phyloP scores from a whole-genome alignment of 2,329 filamentous ascomycete species.

The Lithohypha guttulata region DNA sequence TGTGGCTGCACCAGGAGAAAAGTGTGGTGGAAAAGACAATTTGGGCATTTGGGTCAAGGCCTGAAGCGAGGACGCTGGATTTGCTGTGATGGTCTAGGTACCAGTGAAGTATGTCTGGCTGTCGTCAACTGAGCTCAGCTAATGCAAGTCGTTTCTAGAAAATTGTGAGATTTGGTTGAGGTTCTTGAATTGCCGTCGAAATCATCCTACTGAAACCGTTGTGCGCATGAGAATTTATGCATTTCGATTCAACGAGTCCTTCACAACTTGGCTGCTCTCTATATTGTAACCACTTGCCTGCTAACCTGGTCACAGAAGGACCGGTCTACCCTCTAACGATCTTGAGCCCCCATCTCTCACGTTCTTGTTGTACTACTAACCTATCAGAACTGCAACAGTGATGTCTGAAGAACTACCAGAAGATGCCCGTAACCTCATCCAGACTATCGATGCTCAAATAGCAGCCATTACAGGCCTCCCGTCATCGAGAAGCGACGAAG shows the following conservation, averaged over 20 bases:
- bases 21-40: conserved; percentile 5
- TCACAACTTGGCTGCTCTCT: too few species aligned
- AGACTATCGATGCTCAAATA: conserved; percentile 1
- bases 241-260: too few species aligned
- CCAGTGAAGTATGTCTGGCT: too few species aligned
- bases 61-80: background rate
- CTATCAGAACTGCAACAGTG: background rate
- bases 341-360: background rate
- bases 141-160: too few species aligned
- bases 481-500: background rate
- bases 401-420: background rate
- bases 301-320: too few species aligned
- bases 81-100: too few species aligned
- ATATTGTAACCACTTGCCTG: too few species aligned
- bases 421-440: background rate
- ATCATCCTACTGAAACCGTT: too few species aligned
- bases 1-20: background rate
- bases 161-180: background rate
- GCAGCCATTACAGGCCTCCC: background rate
- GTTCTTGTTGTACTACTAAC: background rate
- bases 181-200: too few species aligned
- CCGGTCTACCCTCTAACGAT: background rate
- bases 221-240: too few species aligned
- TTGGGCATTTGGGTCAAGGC: conserved; percentile 4
- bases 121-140: too few species aligned